A percentile compares a stretch with the other conserved stretches of the same genome.
Evolutionary conservation across 2,329 filamentous ascomycete genomes (phyloP).

Genomic region (Epichloe elymi): DNA sequence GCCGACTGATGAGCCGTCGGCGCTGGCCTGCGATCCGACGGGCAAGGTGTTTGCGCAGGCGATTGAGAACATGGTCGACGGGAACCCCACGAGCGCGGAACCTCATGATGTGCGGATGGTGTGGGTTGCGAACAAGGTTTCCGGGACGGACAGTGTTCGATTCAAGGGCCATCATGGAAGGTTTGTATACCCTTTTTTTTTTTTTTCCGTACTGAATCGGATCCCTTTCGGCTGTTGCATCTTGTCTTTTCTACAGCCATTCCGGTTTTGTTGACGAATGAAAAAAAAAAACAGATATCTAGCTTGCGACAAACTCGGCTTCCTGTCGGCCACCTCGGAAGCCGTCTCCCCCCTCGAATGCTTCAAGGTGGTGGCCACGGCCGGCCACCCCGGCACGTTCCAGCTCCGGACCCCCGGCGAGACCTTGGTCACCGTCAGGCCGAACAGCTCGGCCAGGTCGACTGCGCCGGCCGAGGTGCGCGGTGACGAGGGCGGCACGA

Average conservation of each 20-base stretch:
- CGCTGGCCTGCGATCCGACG: conserved; percentile 72
- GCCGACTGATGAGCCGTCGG: conserved; percentile 58
- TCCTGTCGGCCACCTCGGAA: conserved; percentile 62
- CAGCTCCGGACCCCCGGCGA: conserved; percentile 59
- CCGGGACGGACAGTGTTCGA: conserved; percentile 67
- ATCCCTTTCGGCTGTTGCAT: background rate
- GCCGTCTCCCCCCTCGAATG: conserved; percentile 77
- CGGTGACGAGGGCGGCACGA: conserved; percentile 57
- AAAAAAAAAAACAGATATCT: conserved; percentile 50
- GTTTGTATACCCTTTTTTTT: conserved; percentile 15
- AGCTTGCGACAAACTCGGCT: conserved; percentile 70
- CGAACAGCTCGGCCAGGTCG: conserved; percentile 35
- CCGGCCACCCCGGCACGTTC: conserved; percentile 58
- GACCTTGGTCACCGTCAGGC: conserved; percentile 53
- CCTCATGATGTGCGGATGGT: conserved; percentile 94
- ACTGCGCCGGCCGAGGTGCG: conserved; percentile 50
- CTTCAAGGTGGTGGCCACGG: conserved; percentile 52
- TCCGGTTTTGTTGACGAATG: background rate
- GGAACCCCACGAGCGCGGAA: conserved; percentile 70
- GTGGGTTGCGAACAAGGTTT: conserved; percentile 77
- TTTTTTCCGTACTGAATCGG: background rate
- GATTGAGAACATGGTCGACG: conserved; percentile 81
- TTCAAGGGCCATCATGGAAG: conserved; percentile 86
- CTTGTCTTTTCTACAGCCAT: too few species aligned
- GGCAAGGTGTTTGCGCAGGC: conserved; percentile 74